Conservation (phyloP, 352 stramenopile genomes). For the Stramenopiles sp. region DNA sequence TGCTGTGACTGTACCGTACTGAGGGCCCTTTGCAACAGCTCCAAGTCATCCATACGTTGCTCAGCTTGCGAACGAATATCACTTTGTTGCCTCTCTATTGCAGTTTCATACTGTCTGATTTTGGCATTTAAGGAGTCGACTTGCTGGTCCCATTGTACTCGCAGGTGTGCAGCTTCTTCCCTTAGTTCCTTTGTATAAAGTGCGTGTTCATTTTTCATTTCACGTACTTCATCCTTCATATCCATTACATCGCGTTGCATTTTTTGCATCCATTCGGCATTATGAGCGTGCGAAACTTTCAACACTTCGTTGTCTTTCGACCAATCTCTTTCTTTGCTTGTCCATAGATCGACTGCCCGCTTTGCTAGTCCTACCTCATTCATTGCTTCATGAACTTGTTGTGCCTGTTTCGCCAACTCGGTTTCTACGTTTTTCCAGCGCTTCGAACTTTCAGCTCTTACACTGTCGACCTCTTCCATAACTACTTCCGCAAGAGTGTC, state of each 20-base stretch:
- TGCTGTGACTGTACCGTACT: conserved; percentile 43
- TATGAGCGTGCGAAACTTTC: conserved; percentile 49
- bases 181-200: conserved; percentile 35
- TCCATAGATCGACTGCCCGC: conserved; percentile 49
- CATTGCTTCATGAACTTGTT: conserved; percentile 40
- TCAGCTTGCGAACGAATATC: conserved; percentile 33
- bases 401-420: conserved; percentile 34
- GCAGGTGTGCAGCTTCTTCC: conserved; percentile 42
- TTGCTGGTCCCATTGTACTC: conserved; percentile 44
- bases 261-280: conserved; percentile 60
- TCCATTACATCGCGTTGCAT: conserved; percentile 52
- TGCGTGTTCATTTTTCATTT: conserved; percentile 37
- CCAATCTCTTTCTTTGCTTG: conserved; percentile 51
- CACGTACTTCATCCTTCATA: conserved; percentile 45
- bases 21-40: conserved; percentile 47
- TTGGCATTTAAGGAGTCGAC: conserved; percentile 39
- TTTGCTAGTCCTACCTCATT: conserved; percentile 45
- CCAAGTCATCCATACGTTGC: conserved; percentile 41
- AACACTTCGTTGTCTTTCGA: conserved; percentile 58
- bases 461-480: conserved; percentile 37
- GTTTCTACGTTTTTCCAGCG: conserved; percentile 39
- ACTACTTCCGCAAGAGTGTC: conserved; percentile 52
- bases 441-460: conserved; percentile 42
- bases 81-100: conserved; percentile 29
- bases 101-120: conserved; percentile 35